These are phyloP conservation scores for Cordyceps farinosa DNA, from an alignment of 2,329 filamentous ascomycete genomes.

Conservation along the genomic window DNA sequence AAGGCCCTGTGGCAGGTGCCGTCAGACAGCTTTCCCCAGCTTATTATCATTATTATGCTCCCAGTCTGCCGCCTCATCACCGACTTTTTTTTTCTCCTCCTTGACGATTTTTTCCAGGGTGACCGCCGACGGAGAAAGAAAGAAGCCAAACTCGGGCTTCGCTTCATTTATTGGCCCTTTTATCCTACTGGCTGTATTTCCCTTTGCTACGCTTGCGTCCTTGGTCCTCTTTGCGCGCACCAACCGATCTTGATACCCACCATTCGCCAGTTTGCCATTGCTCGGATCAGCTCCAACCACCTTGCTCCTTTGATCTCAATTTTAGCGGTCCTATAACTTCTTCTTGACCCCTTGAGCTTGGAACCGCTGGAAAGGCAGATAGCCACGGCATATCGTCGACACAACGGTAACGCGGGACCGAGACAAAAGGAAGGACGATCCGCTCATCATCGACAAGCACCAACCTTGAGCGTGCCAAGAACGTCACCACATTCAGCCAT, in stretches of 20 bases:
- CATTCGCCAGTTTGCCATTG: neutral
- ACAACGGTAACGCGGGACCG: neutral
- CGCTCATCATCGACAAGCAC: neutral
- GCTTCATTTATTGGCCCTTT: neutral
- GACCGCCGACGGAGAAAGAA: neutral
- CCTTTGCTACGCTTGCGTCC: neutral
- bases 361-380: neutral
- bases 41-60: neutral
- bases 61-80: neutral
- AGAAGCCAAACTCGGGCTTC: neutral
- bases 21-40: conserved; percentile 5
- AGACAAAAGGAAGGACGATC: neutral
- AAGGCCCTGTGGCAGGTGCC: neutral
- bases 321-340: neutral
- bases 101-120: neutral
- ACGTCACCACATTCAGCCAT: conserved; percentile 22
- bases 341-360: neutral
- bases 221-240: neutral
- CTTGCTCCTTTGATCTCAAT: neutral
- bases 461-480: neutral
- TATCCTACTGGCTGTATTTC: neutral
- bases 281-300: neutral
- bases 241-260: neutral
- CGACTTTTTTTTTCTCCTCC: neutral
- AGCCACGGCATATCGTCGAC: neutral